phyloP scores from a whole-genome alignment of 1,284 basidiomycete genomes.

The Phylloboletellus chloephorus region DNA sequence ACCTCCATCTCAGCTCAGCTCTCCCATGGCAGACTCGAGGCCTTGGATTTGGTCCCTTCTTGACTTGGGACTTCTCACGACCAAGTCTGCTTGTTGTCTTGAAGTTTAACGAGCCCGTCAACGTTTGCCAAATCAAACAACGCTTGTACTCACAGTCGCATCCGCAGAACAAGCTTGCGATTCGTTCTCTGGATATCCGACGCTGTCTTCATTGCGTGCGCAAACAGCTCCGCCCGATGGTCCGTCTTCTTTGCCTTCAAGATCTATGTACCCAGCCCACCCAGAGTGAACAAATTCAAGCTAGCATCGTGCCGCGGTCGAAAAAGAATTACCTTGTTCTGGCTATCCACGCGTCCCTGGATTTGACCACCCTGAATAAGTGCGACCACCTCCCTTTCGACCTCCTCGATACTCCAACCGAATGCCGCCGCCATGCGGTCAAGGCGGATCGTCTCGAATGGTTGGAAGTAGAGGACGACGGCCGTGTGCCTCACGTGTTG shows the following conservation, averaged over 20 bases:
- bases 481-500: slow-evolving; percentile 65
- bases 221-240: slow-evolving; percentile 67
- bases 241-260: slow-evolving; percentile 71
- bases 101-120: slow-evolving; percentile 9
- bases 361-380: slow-evolving; percentile 74
- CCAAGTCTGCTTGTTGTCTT: slow-evolving; percentile 66
- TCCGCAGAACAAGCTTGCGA: slow-evolving; percentile 68
- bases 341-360: slow-evolving; percentile 73
- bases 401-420: slow-evolving; percentile 68
- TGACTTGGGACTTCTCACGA: slow-evolving; percentile 45
- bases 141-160: slow-evolving; percentile 56
- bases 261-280: slow-evolving; percentile 53
- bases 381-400: slow-evolving; percentile 63
- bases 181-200: slow-evolving; percentile 65
- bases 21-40: slow-evolving; percentile 19
- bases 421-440: slow-evolving; percentile 78
- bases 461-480: slow-evolving; percentile 79
- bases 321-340: slow-evolving; percentile 57
- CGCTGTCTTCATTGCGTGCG: slow-evolving; percentile 66
- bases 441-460: slow-evolving; percentile 76
- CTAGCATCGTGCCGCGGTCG: neutral
- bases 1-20: slow-evolving; percentile 10
- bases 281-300: neutral
- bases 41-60: slow-evolving; percentile 21
- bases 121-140: slow-evolving; percentile 1